phyloP scores from a whole-genome alignment of 116 monocot genomes.

The Zostera marina region DNA sequence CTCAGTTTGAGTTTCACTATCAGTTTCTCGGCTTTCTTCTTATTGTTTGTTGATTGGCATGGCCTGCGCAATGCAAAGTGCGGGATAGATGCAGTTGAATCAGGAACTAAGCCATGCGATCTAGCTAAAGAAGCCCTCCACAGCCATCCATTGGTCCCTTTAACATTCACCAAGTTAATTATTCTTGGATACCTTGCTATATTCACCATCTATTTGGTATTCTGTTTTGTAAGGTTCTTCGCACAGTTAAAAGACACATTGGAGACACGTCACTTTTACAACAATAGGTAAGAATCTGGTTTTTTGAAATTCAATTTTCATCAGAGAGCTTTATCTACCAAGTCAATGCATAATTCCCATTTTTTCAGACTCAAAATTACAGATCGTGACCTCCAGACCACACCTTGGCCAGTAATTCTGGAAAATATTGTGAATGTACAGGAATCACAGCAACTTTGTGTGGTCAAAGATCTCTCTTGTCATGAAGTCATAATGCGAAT shows the following conservation, averaged over 20 bases:
- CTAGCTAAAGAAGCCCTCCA: conserved; percentile 69
- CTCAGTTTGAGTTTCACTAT: conserved; percentile 53
- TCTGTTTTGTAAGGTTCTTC: conserved; percentile 86
- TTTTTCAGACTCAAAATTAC: conserved; percentile 55
- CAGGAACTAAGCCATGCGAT: conserved; percentile 76
- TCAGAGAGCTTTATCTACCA: neutral
- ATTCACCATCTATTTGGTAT: conserved; percentile 54
- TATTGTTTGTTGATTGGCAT: conserved; percentile 79
- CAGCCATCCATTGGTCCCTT: conserved; percentile 63
- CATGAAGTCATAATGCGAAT: conserved; percentile 94
- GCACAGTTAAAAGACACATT: conserved; percentile 67
- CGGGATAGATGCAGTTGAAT: conserved; percentile 84
- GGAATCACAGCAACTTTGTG: conserved; percentile 55
- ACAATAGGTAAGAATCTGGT: conserved; percentile 31
- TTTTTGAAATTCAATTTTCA: neutral
- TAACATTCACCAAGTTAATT: conserved; percentile 61
- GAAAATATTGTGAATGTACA: conserved; percentile 77
- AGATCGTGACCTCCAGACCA: conserved; percentile 77
- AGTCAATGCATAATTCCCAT: neutral
- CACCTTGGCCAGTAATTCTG: conserved; percentile 66
- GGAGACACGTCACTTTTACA: conserved; percentile 57
- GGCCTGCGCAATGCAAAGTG: conserved; percentile 66
- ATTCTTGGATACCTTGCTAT: conserved; percentile 71
- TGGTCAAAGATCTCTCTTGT: conserved; percentile 81
- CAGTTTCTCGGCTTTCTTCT: conserved; percentile 68